These are phyloP conservation scores for Pleurotus djamor DNA, from an alignment of 768 basidiomycete genomes.

Conservation along the genomic window DNA sequence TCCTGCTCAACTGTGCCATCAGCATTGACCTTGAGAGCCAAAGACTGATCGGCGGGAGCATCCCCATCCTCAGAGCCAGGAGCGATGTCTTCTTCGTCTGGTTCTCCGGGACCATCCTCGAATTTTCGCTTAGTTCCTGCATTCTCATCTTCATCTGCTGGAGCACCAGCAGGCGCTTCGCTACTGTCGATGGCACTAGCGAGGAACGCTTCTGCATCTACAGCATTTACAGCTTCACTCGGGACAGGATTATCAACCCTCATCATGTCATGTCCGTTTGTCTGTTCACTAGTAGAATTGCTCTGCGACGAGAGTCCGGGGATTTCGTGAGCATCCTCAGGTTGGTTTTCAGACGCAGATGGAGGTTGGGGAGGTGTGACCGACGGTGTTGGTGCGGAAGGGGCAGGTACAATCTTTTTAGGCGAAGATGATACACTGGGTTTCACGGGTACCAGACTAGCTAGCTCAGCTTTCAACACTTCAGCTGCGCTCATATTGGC, in stretches of 20 bases:
- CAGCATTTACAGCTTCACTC: conserved; percentile 25
- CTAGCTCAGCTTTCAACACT: conserved; percentile 86
- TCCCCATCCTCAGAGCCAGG: conserved; percentile 54
- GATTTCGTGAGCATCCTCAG: background rate
- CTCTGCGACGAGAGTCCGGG: background rate
- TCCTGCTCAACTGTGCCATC: conserved; percentile 95
- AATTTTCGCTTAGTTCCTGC: conserved; percentile 44
- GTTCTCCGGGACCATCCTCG: conserved; percentile 42
- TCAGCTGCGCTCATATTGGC: conserved; percentile 98
- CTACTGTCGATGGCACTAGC: background rate
- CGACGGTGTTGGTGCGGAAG: conserved; percentile 9
- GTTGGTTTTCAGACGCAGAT: background rate
- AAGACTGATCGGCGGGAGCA: conserved; percentile 31
- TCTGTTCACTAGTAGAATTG: background rate
- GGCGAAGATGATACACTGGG: conserved; percentile 35
- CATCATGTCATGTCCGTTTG: conserved; percentile 5
- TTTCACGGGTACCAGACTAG: conserved; percentile 51
- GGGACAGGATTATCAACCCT: conserved; percentile 11
- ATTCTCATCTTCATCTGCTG: conserved; percentile 12
- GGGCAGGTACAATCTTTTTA: conserved; percentile 26
- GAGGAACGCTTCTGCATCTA: conserved; percentile 16
- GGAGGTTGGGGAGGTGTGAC: background rate
- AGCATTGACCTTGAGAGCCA: conserved; percentile 74
- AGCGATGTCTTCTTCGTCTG: conserved; percentile 44
- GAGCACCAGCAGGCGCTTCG: conserved; percentile 19